Conservation (phyloP, 805 yeast species). For the Priceomyces haplophilus region DNA sequence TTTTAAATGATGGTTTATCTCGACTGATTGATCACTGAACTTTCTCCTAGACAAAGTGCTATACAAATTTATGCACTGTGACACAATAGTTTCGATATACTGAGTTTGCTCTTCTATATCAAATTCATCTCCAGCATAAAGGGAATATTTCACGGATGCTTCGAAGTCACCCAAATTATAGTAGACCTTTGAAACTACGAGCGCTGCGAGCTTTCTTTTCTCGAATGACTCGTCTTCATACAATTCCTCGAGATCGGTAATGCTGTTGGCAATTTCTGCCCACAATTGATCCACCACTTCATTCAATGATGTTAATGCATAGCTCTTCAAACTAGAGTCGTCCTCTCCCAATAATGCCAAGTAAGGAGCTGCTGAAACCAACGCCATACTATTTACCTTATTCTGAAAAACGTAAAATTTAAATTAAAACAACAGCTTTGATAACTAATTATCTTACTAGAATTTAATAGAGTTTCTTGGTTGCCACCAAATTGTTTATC, state of each 20-base stretch:
- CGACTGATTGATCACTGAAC: slow-evolving; percentile 20
- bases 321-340: slow-evolving; percentile 71
- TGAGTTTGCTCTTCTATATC: slow-evolving; percentile 74
- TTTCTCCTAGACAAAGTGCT: slow-evolving; percentile 57
- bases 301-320: slow-evolving; percentile 81
- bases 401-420: neutral
- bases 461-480: neutral
- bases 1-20: slow-evolving; percentile 60
- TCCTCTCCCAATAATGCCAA: slow-evolving; percentile 84
- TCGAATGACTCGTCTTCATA: slow-evolving; percentile 81
- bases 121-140: slow-evolving; percentile 79
- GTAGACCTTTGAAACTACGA: slow-evolving; percentile 83
- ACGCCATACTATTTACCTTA: slow-evolving; percentile 41
- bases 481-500: slow-evolving; percentile 3
- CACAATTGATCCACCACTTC: slow-evolving; percentile 84
- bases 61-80: slow-evolving; percentile 86
- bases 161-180: slow-evolving; percentile 94
- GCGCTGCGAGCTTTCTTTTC: slow-evolving; percentile 80
- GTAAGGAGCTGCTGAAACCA: slow-evolving; percentile 86
- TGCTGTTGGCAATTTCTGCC: slow-evolving; percentile 94
- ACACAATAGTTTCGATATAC: slow-evolving; percentile 88
- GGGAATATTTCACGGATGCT: slow-evolving; percentile 82
- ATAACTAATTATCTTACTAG: neutral
- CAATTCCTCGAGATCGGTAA: slow-evolving; percentile 84
- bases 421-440: neutral